These are phyloP conservation scores for Kuraishia ogatae DNA, from an alignment of 805 yeast genomes.

Conservation along the genomic window DNA sequence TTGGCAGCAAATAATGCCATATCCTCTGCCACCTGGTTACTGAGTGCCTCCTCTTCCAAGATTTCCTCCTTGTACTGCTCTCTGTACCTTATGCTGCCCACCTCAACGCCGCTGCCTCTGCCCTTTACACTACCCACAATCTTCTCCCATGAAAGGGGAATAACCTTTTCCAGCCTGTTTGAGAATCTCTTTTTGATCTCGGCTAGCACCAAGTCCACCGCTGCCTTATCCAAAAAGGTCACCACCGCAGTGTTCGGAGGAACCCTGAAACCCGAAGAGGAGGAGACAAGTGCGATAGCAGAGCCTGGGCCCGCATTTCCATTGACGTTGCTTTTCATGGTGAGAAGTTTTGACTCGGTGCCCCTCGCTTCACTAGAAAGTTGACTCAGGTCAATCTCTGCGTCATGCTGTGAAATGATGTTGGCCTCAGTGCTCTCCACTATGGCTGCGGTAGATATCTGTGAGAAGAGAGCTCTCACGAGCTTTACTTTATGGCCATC, in stretches of 20 bases:
- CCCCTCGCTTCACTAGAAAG: slow-evolving; percentile 34
- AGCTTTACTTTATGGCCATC: slow-evolving; percentile 37
- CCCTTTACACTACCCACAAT: slow-evolving; percentile 7
- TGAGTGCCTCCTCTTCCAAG: slow-evolving; percentile 42
- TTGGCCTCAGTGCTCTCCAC: slow-evolving; percentile 28
- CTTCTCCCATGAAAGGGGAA: slow-evolving; percentile 3
- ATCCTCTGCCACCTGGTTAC: slow-evolving; percentile 47
- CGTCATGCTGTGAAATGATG: background rate
- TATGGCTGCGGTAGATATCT: slow-evolving; percentile 56
- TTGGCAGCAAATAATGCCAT: slow-evolving; percentile 60
- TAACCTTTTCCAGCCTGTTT: slow-evolving; percentile 25
- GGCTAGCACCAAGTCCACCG: slow-evolving; percentile 54
- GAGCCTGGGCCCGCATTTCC: background rate
- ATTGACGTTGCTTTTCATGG: slow-evolving; percentile 15
- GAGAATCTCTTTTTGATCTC: slow-evolving; percentile 43
- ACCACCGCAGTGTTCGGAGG: slow-evolving; percentile 47
- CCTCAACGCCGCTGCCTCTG: slow-evolving; percentile 18
- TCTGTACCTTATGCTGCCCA: slow-evolving; percentile 28
- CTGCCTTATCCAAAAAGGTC: slow-evolving; percentile 64
- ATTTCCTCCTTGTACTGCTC: slow-evolving; percentile 27
- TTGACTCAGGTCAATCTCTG: slow-evolving; percentile 8
- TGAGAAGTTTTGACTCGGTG: slow-evolving; percentile 21
- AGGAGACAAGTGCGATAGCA: no score
- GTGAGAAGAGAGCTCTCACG: slow-evolving; percentile 48
- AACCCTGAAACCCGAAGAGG: background rate